Percentiles rank a stretch among this genome's conserved stretches.
Conservation (phyloP, 192 early-diverging fungal species). For the Mortierella antarctica region DNA sequence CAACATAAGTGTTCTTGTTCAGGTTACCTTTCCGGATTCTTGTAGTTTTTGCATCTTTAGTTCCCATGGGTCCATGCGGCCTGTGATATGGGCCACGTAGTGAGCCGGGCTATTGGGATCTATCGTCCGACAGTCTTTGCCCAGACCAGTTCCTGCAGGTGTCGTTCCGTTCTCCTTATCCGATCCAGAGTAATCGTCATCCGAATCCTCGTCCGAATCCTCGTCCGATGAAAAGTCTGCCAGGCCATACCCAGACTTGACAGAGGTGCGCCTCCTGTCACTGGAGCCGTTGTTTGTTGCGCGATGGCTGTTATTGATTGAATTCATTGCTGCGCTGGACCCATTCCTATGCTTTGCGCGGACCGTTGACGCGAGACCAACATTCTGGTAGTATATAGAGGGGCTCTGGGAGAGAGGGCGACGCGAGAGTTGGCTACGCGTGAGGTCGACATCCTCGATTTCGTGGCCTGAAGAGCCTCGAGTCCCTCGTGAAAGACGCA, state of each 20-base stretch:
- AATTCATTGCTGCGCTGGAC: not conserved
- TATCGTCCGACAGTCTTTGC: not conserved
- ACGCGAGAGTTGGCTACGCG: not conserved
- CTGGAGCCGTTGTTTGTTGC: not conserved
- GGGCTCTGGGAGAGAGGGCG: constrained; percentile 16
- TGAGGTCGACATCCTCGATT: not conserved
- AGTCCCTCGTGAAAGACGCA: not conserved
- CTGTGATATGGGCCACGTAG: constrained; percentile 49
- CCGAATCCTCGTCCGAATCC: not conserved
- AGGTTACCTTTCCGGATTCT: constrained; percentile 35
- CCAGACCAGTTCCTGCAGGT: not conserved
- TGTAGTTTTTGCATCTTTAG: constrained; percentile 26
- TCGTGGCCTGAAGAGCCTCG: not conserved
- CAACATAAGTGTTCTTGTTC: not conserved
- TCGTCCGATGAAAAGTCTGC: constrained; percentile 23
- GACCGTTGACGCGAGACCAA: constrained; percentile 24
- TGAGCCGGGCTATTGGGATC: constrained; percentile 13
- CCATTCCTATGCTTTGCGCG: too few relatives aligned
- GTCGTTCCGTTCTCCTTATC: not conserved
- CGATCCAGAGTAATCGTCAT: not conserved
- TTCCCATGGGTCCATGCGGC: constrained; percentile 45
- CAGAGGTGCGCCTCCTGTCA: not conserved
- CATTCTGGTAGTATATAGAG: constrained; percentile 32
- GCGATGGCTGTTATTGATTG: constrained; percentile 6
- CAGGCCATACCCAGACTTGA: constrained; percentile 20